A percentile compares a stretch with the other conserved stretches of the same genome.
phyloP scores from a whole-genome alignment of 1,284 basidiomycete species.

The Golubevia sp. region DNA sequence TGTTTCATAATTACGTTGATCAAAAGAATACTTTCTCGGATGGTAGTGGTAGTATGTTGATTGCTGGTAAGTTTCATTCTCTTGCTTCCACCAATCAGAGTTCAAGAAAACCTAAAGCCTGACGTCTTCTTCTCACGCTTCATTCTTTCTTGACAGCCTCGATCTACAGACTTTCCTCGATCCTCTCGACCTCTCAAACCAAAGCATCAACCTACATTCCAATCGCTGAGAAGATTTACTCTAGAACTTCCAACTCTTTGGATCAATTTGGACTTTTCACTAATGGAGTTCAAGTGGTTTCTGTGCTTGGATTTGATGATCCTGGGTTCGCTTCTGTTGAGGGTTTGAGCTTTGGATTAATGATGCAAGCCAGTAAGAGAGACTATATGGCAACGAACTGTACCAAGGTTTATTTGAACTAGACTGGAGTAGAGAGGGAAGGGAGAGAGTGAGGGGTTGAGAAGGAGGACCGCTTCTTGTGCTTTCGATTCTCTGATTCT shows the following conservation, averaged over 20 bases:
- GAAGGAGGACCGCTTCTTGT: no score
- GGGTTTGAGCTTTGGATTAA: background rate
- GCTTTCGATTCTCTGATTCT: no score
- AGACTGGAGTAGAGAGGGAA: no score
- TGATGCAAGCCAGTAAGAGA: background rate
- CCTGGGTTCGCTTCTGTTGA: background rate
- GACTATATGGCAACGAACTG: background rate
- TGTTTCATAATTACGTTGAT: slow-evolving; percentile 53
- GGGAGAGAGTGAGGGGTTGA: no score
- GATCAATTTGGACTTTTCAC: background rate
- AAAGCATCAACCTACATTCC: background rate
- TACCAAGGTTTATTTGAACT: background rate
- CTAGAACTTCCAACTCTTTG: background rate
- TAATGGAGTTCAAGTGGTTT: background rate
- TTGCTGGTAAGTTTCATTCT: slow-evolving; percentile 10
- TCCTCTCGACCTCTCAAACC: background rate
- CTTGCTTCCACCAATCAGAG: no score
- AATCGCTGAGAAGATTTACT: background rate
- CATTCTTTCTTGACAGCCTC: background rate
- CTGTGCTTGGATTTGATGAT: background rate
- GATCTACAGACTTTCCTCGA: background rate
- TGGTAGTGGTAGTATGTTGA: slow-evolving; percentile 33
- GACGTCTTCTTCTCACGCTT: background rate
- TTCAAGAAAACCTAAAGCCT: no score
- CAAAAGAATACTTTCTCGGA: slow-evolving; percentile 35